Evolutionary conservation across 176 grass and related monocot genomes (phyloP).

Genomic region (Rhynchospora breviuscula): DNA sequence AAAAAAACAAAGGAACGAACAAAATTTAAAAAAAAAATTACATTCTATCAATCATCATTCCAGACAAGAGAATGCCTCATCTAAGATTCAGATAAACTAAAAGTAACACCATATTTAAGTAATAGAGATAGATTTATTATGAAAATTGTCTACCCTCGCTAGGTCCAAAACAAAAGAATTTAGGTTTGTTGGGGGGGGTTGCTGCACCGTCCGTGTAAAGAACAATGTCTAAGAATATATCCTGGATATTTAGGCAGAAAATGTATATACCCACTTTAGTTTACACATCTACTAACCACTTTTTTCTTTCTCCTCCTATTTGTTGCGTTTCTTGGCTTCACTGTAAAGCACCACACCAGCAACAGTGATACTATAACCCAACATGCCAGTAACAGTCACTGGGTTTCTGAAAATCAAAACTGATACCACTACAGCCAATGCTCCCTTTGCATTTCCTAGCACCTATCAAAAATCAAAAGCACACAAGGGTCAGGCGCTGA

Average conservation of each 20-base stretch:
- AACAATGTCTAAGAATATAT: conserved; percentile 19
- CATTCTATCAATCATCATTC: conserved; percentile 24
- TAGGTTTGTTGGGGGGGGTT: background rate
- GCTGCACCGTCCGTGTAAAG: conserved; percentile 8
- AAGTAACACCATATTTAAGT: conserved; percentile 16
- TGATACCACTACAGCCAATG: conserved; percentile 27
- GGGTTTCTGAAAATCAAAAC: conserved; percentile 32
- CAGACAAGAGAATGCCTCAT: conserved; percentile 13
- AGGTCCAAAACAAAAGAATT: conserved; percentile 27
- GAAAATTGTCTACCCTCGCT: conserved; percentile 16
- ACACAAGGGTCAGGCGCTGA: background rate
- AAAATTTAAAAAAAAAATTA: conserved; percentile 23
- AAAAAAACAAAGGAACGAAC: background rate
- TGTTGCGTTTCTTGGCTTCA: conserved; percentile 35
- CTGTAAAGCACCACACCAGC: conserved; percentile 22
- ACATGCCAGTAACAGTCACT: conserved; percentile 25
- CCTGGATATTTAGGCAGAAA: conserved; percentile 5
- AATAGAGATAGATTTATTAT: conserved; percentile 22
- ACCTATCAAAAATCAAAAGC: background rate
- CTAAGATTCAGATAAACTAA: conserved; percentile 13
- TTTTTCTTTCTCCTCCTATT: conserved; percentile 15
- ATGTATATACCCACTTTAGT: conserved; percentile 29
- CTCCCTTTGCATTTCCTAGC: conserved; percentile 34
- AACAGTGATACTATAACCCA: conserved; percentile 24
- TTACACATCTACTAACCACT: background rate